Percentiles rank a stretch among this genome's conserved stretches.
Evolutionary conservation across 116 monocot genomes (phyloP).

Genomic region (Zostera marina): DNA sequence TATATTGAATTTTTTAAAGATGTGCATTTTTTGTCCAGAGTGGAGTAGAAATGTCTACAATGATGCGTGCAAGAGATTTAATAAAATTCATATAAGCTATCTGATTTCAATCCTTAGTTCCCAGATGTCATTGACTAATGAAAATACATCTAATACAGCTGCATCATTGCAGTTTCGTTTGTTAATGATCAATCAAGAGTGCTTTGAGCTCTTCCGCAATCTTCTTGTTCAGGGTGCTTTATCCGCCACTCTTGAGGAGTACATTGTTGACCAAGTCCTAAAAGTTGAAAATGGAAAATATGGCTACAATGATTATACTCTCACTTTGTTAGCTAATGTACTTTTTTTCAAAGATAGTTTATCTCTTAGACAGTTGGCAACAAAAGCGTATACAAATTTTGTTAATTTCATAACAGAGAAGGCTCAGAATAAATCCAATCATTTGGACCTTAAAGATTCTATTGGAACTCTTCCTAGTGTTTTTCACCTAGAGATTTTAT

Average conservation of each 20-base stretch:
- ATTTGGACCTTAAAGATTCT: slow-evolving; percentile 30
- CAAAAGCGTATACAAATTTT: slow-evolving; percentile 34
- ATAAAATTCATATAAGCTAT: slow-evolving; percentile 31
- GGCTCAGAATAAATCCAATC: slow-evolving; percentile 14
- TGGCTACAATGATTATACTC: slow-evolving; percentile 49
- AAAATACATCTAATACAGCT: slow-evolving; percentile 12
- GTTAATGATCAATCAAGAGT: slow-evolving; percentile 31
- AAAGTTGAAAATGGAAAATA: slow-evolving; percentile 50
- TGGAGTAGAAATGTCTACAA: slow-evolving; percentile 38
- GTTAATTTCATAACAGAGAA: slow-evolving; percentile 39
- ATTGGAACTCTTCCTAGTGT: slow-evolving; percentile 41
- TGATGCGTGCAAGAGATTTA: slow-evolving; percentile 56
- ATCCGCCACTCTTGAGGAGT: slow-evolving; percentile 29
- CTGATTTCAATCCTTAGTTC: slow-evolving; percentile 50
- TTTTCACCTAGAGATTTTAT: slow-evolving; percentile 77
- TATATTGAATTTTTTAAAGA: slow-evolving; percentile 54
- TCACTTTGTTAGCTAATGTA: slow-evolving; percentile 52
- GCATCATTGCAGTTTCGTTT: slow-evolving; percentile 6
- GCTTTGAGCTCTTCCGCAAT: slow-evolving; percentile 68
- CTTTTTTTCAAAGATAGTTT: slow-evolving; percentile 29
- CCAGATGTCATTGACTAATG: slow-evolving; percentile 26
- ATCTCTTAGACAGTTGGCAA: slow-evolving; percentile 21
- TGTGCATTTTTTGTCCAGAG: slow-evolving; percentile 43
- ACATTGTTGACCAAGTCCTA: slow-evolving; percentile 62
- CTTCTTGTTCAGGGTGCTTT: slow-evolving; percentile 39